Evolutionary conservation across 805 yeast genomes (phyloP).

Genomic region (Alloascoidea africana): DNA sequence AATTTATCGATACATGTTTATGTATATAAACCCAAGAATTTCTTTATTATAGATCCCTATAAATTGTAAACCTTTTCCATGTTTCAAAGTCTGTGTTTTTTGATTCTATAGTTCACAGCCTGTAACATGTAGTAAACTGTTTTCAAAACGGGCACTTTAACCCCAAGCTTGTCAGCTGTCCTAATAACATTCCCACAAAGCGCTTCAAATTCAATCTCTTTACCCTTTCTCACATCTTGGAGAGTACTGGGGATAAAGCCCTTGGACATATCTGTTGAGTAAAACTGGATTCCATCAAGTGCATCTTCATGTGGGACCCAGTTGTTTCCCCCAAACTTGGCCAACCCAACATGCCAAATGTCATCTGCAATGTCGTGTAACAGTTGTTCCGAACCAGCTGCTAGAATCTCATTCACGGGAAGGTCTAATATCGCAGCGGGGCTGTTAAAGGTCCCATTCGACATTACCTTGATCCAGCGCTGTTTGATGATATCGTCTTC

Average conservation of each 20-base stretch:
- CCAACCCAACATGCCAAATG: conserved; percentile 6
- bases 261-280: conserved; percentile 1
- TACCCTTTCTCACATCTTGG: conserved; percentile 8
- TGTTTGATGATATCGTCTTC: conserved; percentile 4
- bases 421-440: conserved; percentile 6
- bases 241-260: conserved; percentile 8
- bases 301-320: conserved; percentile 4
- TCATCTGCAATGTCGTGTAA: conserved; percentile 3
- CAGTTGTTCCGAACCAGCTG: conserved; percentile 4
- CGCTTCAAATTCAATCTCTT: conserved; percentile 7
- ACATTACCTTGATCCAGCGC: conserved; percentile 7
- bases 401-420: conserved; percentile 4
- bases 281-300: conserved; percentile 3
- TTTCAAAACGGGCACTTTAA: conserved; percentile 6
- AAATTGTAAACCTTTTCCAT: too few species aligned
- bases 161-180: conserved; percentile 6
- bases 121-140: conserved; percentile 5
- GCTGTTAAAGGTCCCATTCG: conserved; percentile 8
- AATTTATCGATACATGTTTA: too few species aligned
- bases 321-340: conserved; percentile 5
- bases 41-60: too few species aligned
- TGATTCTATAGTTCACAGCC: conserved; percentile 5
- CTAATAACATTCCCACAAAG: conserved; percentile 6
- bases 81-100: too few species aligned
- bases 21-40: too few species aligned